Conservation (phyloP, 1,284 basidiomycete species). For the Ceratobasidium sp. region DNA sequence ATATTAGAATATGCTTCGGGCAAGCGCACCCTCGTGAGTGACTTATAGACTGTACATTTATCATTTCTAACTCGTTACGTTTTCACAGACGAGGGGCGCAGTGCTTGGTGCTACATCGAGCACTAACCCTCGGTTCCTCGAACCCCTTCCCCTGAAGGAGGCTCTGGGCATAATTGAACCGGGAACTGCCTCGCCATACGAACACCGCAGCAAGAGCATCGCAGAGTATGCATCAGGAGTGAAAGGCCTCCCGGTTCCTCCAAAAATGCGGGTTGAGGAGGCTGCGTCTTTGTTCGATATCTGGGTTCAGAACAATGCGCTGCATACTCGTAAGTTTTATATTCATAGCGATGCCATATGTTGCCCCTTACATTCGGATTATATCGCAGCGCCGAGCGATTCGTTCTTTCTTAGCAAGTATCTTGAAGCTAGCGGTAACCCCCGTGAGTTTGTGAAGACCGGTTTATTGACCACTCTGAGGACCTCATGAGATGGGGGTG, state of each 20-base stretch:
- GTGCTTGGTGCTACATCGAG: slow-evolving; percentile 75
- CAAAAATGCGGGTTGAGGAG: slow-evolving; percentile 67
- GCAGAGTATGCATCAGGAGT: slow-evolving; percentile 70
- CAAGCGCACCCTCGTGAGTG: slow-evolving; percentile 73
- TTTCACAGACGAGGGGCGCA: slow-evolving; percentile 68
- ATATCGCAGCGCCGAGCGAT: slow-evolving; percentile 65
- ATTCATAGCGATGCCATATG: slow-evolving; percentile 16
- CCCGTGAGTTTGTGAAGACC: slow-evolving; percentile 80
- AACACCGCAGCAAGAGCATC: slow-evolving; percentile 63
- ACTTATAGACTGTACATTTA: neutral
- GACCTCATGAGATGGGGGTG: slow-evolving; percentile 47
- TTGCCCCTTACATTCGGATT: neutral
- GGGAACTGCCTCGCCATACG: slow-evolving; percentile 61
- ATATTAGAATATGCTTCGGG: slow-evolving; percentile 84
- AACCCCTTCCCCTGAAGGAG: slow-evolving; percentile 72
- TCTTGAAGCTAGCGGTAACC: slow-evolving; percentile 77
- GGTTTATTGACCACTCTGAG: slow-evolving; percentile 66
- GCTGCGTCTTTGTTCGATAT: slow-evolving; percentile 77
- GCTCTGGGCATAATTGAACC: slow-evolving; percentile 62
- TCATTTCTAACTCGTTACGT: slow-evolving; percentile 47
- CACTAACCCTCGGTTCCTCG: slow-evolving; percentile 67
- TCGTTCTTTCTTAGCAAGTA: slow-evolving; percentile 80
- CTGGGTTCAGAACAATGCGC: slow-evolving; percentile 71
- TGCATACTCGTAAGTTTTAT: slow-evolving; percentile 64
- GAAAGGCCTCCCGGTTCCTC: slow-evolving; percentile 63